phyloP scores from a whole-genome alignment of 2,329 filamentous ascomycete species.

The Apiospora phragmitis region DNA sequence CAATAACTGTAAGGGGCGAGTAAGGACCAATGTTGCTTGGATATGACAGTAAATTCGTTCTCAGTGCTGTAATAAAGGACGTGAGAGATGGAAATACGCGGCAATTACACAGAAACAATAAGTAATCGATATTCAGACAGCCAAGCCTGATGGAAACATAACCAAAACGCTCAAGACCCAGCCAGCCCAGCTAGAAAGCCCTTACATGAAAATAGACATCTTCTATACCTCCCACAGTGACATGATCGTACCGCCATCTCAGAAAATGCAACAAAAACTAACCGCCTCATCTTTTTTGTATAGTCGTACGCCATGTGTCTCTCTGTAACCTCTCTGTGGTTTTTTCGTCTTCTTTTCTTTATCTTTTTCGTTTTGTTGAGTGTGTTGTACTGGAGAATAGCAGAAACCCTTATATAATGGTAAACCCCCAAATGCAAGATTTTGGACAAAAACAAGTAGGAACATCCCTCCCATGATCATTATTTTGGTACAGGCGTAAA shows the following conservation, averaged over 20 bases:
- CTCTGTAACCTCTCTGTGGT: background rate
- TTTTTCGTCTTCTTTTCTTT: background rate
- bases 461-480: background rate
- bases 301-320: background rate
- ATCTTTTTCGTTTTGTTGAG: no score
- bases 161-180: background rate
- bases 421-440: background rate
- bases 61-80: background rate
- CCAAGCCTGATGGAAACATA: background rate
- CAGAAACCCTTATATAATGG: background rate
- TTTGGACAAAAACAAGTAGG: background rate
- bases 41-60: background rate
- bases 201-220: background rate
- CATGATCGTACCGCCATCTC: conserved; percentile 1
- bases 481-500: background rate
- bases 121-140: background rate
- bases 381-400: background rate
- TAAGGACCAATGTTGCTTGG: background rate
- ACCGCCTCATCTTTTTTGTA: background rate
- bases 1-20: background rate
- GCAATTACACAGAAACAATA: background rate
- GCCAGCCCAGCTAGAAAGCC: background rate
- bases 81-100: background rate
- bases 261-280: conserved; percentile 6
- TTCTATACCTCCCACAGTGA: background rate